Evolutionary conservation across 179 eudicot genomes (phyloP), one percentile per base, ranked within the genome.

Genomic region (Patellifolia procumbens): DNA sequence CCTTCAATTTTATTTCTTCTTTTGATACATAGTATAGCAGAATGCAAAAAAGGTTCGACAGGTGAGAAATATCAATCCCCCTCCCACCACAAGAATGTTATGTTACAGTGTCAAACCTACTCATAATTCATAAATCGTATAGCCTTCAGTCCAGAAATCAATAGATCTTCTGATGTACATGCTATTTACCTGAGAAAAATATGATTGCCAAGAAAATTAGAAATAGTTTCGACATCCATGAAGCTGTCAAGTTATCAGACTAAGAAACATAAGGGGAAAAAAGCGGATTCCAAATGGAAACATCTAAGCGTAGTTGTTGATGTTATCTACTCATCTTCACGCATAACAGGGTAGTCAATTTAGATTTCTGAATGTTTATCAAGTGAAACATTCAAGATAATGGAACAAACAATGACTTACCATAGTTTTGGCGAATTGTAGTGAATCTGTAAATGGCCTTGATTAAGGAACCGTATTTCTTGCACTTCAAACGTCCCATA

Each of bases 371-470:
- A 34, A 31, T 43, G 35, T 45, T 42, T 42, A 73, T 55, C 60
- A 67, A 42, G 34, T 46, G 58, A 68, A 48, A 6, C 22, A 64
- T 37, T 19, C 11, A 66, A 65, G 68, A 64, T 22, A 78, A 51
- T 39, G 63, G 59, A 61, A 15, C 62, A 51, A 46, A 6, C 8
- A 51, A 39, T 26, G 73, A 71, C 89, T 83, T 83, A 93, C 99
- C 99, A 58, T 89, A 90, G 85, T 93, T 95, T 83, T 93, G 99
- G 43, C 82, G 86, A 79, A 95, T 91, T 84, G 83, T 88, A 8
- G 92, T 87, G 83, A 88, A 95, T 78, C 80, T 86, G 77, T 80
- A 77, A 32, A 95, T 78, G 70, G 92, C 98, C 82, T 93, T 95
- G 75, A 88, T 15, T 37, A 95, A 85, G 72, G 88, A 86, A 72